These are phyloP conservation scores for Nemania diffusa DNA, from an alignment of 2,329 filamentous ascomycete genomes.

Conservation along the genomic window DNA sequence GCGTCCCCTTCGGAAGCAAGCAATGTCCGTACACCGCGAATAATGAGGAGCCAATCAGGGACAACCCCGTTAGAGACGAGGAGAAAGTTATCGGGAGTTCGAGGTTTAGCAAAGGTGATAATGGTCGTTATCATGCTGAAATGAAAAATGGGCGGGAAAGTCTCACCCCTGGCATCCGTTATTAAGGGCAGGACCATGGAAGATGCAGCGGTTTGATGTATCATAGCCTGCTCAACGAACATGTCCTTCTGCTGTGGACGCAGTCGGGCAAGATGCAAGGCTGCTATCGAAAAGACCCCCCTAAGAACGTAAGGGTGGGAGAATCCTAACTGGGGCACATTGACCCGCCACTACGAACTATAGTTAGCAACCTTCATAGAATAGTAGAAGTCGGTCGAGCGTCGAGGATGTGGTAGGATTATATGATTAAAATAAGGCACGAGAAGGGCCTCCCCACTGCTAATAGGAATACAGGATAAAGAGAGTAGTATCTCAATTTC, in stretches of 20 bases:
- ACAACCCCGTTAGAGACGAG: constrained; percentile 49
- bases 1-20: constrained; percentile 43
- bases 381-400: neutral
- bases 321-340: constrained; percentile 60
- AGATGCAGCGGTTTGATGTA: constrained; percentile 51
- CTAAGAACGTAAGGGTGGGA: constrained; percentile 60
- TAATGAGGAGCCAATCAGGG: constrained; percentile 53
- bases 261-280: constrained; percentile 59
- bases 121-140: constrained; percentile 54
- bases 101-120: constrained; percentile 51
- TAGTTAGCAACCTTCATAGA: constrained; percentile 5
- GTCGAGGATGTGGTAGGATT: neutral
- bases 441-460: too few relatives aligned
- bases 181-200: constrained; percentile 49
- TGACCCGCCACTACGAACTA: constrained; percentile 53
- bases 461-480: neutral
- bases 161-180: constrained; percentile 48
- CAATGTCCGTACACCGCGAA: constrained; percentile 51
- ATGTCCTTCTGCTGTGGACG: constrained; percentile 51
- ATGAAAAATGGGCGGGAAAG: constrained; percentile 51
- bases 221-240: constrained; percentile 53
- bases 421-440: neutral
- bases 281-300: constrained; percentile 60
- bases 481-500: neutral
- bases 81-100: constrained; percentile 51